These are phyloP conservation scores for Pseudocercospora macadamiae DNA, from an alignment of 2,329 filamentous ascomycete genomes.

Conservation along the genomic window DNA sequence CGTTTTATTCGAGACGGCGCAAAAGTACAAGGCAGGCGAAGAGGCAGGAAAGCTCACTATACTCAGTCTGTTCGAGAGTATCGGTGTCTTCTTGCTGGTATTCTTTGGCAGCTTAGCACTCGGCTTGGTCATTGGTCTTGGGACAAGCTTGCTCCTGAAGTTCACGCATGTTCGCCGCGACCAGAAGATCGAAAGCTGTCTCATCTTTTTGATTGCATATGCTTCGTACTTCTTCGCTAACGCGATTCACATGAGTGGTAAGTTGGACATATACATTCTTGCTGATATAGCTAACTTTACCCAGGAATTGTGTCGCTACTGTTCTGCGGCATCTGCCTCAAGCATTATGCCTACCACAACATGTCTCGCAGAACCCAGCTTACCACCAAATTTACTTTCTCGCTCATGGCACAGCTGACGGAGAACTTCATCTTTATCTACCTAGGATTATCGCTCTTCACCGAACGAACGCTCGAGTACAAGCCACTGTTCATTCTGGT, in stretches of 20 bases:
- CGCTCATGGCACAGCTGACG: constrained; percentile 88
- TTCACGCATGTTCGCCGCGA: constrained; percentile 91
- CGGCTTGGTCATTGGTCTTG: constrained; percentile 82
- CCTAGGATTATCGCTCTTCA: constrained; percentile 90
- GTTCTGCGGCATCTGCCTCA: constrained; percentile 97
- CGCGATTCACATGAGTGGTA: constrained; percentile 92
- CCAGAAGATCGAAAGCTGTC: constrained; percentile 94
- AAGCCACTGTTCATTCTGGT: constrained; percentile 95
- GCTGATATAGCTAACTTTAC: constrained; percentile 17
- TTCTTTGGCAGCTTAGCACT: constrained; percentile 95
- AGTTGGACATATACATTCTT: constrained; percentile 36
- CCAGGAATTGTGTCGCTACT: constrained; percentile 91
- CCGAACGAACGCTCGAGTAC: constrained; percentile 82
- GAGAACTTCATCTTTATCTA: constrained; percentile 99
- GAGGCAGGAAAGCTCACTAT: constrained; percentile 72
- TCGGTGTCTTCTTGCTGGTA: constrained; percentile 90
- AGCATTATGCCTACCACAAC: constrained; percentile 99
- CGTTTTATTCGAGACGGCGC: constrained; percentile 96
- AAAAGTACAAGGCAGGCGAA: constrained; percentile 80
- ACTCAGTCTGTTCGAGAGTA: constrained; percentile 83
- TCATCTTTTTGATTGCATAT: constrained; percentile 92
- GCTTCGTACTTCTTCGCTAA: constrained; percentile 98
- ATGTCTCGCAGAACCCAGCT: constrained; percentile 98
- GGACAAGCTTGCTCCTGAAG: constrained; percentile 85
- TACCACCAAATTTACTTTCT: constrained; percentile 97